These are phyloP conservation scores for Halophytophthora polymorphica DNA, from an alignment of 352 stramenopile species.

Conservation along the genomic window DNA sequence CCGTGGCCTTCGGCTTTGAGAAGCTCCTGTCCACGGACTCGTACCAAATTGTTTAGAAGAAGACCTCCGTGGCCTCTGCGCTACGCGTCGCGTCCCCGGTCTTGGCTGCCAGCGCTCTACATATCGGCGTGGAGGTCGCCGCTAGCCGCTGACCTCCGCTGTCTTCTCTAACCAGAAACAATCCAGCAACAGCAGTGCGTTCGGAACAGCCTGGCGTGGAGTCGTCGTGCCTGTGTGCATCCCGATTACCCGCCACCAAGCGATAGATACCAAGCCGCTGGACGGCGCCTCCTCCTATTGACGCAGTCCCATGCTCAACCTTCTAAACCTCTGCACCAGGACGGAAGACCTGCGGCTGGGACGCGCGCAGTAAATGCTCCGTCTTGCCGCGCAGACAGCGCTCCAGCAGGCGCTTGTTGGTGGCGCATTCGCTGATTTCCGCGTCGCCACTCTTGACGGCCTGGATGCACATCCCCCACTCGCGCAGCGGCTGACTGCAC, in stretches of 20 bases:
- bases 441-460: constrained; percentile 34
- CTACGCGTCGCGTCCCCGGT: background rate
- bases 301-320: background rate
- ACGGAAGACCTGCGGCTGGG: constrained; percentile 63
- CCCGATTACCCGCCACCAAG: background rate
- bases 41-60: constrained; percentile 88
- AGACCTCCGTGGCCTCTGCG: background rate
- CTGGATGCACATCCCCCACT: constrained; percentile 56
- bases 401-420: constrained; percentile 63
- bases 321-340: constrained; percentile 23
- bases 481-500: constrained; percentile 44
- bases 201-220: background rate
- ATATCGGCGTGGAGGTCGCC: too few species aligned
- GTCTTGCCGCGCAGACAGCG: constrained; percentile 70
- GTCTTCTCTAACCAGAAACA: background rate
- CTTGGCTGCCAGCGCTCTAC: too few species aligned
- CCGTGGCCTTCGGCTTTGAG: constrained; percentile 80
- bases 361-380: constrained; percentile 54
- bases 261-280: constrained; percentile 22
- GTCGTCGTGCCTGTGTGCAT: background rate
- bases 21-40: constrained; percentile 85
- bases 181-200: background rate
- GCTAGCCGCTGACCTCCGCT: background rate
- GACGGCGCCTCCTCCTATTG: constrained; percentile 9
- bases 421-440: constrained; percentile 40